Percentiles rank a stretch among this genome's conserved stretches.
phyloP scores from a whole-genome alignment of 139 green algal genomes.

The Choricystis sp. region DNA sequence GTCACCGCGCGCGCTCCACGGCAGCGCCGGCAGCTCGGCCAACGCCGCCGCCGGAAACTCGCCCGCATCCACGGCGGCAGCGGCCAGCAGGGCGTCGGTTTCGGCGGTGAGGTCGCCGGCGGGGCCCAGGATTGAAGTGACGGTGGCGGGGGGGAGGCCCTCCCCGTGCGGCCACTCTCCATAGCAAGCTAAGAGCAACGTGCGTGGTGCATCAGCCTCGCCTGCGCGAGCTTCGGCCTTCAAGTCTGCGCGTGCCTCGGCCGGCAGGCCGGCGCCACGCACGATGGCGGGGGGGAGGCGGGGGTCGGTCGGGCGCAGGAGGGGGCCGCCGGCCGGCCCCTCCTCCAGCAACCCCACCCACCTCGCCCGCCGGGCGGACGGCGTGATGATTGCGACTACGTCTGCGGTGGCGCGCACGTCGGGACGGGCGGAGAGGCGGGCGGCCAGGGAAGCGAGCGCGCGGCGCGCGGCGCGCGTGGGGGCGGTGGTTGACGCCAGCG shows the following conservation, averaged over 20 bases:
- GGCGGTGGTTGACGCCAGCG: not conserved
- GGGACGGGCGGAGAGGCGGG: not conserved
- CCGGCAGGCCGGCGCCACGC: conserved; percentile 10
- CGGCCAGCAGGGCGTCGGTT: conserved; percentile 11
- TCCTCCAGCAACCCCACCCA: conserved; percentile 57
- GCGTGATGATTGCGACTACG: conserved; percentile 54
- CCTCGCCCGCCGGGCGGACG: conserved; percentile 26
- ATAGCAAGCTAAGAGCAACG: conserved; percentile 19
- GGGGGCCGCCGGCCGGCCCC: conserved; percentile 3
- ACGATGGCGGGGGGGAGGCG: conserved; percentile 36
- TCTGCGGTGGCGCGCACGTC: conserved; percentile 28
- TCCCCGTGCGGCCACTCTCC: conserved; percentile 12
- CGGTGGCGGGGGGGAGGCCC: conserved; percentile 11
- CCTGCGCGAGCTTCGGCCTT: conserved; percentile 6
- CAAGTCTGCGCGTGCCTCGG: conserved; percentile 12
- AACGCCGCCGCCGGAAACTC: conserved; percentile 39
- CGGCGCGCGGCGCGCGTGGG: conserved; percentile 9
- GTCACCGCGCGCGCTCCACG: conserved; percentile 58
- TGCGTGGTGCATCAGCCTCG: conserved; percentile 1
- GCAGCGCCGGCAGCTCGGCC: conserved; percentile 58
- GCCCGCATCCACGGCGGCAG: conserved; percentile 11
- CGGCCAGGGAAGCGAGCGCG: not conserved
- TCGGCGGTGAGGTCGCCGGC: conserved; percentile 22
- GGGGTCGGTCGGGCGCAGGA: conserved; percentile 49
- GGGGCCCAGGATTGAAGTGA: conserved; percentile 35